Percentiles rank a stretch among this genome's conserved stretches.
Evolutionary conservation across 1,284 basidiomycete genomes (phyloP).

Genomic region (Sanguinoderma infundibulare): DNA sequence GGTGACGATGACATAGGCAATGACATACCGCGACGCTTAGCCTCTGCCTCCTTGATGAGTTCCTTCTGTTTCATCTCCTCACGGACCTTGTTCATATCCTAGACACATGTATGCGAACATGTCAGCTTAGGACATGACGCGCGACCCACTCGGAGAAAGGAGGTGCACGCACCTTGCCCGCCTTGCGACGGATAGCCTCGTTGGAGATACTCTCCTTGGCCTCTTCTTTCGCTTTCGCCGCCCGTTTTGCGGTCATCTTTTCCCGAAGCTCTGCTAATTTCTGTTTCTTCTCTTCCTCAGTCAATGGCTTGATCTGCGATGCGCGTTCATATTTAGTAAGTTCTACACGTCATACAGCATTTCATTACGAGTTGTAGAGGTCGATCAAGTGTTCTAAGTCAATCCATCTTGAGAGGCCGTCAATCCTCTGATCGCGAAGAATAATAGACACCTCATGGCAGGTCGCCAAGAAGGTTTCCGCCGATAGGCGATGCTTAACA

Average conservation of each 20-base stretch:
- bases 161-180: constrained; percentile 66
- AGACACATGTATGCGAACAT: neutral
- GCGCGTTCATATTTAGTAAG: neutral
- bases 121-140: neutral
- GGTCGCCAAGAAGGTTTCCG: neutral
- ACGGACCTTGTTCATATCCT: constrained; percentile 76
- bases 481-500: neutral
- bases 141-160: neutral
- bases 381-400: neutral
- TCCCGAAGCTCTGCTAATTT: constrained; percentile 81
- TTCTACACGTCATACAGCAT: neutral
- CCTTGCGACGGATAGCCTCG: constrained; percentile 82
- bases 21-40: constrained; percentile 71
- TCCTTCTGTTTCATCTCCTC: constrained; percentile 85
- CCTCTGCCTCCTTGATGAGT: constrained; percentile 78
- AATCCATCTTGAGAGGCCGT: neutral
- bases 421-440: neutral
- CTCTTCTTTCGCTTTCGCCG: constrained; percentile 71
- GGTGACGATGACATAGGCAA: neutral
- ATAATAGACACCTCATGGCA: neutral
- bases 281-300: constrained; percentile 91
- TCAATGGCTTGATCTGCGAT: constrained; percentile 84
- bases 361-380: neutral
- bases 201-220: constrained; percentile 76
- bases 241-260: constrained; percentile 79